Conservation (phyloP, 805 yeast species). For the Wickerhamiella kurtzmanii region DNA sequence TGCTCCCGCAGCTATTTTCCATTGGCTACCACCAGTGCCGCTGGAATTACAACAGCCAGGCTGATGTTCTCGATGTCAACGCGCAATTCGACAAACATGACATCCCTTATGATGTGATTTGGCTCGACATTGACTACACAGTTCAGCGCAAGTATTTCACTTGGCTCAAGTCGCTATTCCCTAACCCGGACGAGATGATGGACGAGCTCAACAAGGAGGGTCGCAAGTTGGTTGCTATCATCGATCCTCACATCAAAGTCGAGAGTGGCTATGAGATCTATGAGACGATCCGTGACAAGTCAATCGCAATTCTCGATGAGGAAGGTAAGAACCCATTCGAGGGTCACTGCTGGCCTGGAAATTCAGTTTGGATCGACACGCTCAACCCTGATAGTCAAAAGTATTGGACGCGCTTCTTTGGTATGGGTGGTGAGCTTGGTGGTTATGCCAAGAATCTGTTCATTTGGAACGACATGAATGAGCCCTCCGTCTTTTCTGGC, state of each 20-base stretch:
- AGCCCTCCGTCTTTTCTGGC: constrained; percentile 88
- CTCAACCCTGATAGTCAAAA: constrained; percentile 46
- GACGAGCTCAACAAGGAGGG: constrained; percentile 52
- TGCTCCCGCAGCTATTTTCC: constrained; percentile 63
- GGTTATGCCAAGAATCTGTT: constrained; percentile 51
- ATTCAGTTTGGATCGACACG: constrained; percentile 85
- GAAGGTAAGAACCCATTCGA: constrained; percentile 37
- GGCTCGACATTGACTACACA: constrained; percentile 92
- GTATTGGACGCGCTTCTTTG: constrained; percentile 45
- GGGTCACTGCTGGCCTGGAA: constrained; percentile 98
- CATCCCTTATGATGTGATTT: constrained; percentile 80
- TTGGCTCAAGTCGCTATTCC: constrained; percentile 67
- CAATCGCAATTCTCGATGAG: constrained; percentile 34
- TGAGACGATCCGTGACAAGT: constrained; percentile 32
- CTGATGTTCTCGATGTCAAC: constrained; percentile 65
- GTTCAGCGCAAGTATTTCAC: constrained; percentile 80
- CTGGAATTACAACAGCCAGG: constrained; percentile 89
- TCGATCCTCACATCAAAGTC: constrained; percentile 82
- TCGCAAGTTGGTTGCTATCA: constrained; percentile 66
- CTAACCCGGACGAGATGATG: constrained; percentile 61
- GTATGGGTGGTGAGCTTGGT: constrained; percentile 34
- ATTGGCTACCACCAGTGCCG: constrained; percentile 92
- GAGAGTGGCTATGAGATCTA: constrained; percentile 46
- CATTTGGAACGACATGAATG: constrained; percentile 98
- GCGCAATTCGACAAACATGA: constrained; percentile 53